A percentile compares a stretch with the other conserved stretches of the same genome.
phyloP scores from a whole-genome alignment of 345 rosid species.

The Lumnitzera littorea region DNA sequence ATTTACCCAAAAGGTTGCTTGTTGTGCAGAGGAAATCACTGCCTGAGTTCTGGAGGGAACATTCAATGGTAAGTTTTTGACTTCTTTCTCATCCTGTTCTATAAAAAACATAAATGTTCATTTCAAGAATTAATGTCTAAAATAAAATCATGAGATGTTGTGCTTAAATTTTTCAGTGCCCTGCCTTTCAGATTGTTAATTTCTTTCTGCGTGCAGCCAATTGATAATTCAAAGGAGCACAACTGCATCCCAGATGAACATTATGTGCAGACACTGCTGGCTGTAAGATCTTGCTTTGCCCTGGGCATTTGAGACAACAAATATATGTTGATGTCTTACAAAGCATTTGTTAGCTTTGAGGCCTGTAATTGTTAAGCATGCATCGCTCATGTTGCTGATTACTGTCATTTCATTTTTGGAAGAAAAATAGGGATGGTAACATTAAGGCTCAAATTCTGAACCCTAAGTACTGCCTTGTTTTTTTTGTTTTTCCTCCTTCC shows the following conservation, averaged over 20 bases:
- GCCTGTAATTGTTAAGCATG: too few relatives aligned
- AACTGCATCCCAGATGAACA: constrained; percentile 98
- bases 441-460: too few relatives aligned
- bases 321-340: background rate
- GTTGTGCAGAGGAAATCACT: constrained; percentile 69
- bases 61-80: constrained; percentile 48
- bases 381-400: too few relatives aligned
- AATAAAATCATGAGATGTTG: background rate
- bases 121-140: background rate
- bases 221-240: constrained; percentile 75
- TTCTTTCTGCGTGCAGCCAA: constrained; percentile 50
- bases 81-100: background rate
- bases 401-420: too few relatives aligned
- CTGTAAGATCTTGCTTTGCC: constrained; percentile 47
- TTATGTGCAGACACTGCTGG: constrained; percentile 83
- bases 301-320: too few relatives aligned
- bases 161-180: background rate
- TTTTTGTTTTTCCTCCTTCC: too few relatives aligned
- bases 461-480: too few relatives aligned
- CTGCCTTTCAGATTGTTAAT: background rate
- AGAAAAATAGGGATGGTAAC: too few relatives aligned
- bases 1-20: constrained; percentile 3
- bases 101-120: background rate
- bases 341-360: too few relatives aligned
- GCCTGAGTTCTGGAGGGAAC: constrained; percentile 96